Base-by-base conservation (phyloP, 768 basidiomycete species). In the Termitomyces sp. region DNA sequence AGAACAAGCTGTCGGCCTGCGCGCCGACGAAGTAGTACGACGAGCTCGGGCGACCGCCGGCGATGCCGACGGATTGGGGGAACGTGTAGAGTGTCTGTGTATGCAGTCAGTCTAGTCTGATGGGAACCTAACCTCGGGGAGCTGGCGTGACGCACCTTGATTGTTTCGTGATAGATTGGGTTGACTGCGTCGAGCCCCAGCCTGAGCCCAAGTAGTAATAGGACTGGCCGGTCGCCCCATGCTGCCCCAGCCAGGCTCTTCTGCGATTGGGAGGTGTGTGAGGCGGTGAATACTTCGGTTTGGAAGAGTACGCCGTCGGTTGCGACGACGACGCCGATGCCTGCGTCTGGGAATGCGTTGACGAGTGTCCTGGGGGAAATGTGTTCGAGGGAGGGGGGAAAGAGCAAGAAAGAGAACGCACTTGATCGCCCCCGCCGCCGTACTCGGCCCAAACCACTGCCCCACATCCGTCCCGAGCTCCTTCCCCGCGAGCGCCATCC, bases 371-470 rank as follows among this genome's bases (percentile, higher is more conserved):
- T 51, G 5, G 3, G 30, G n/a, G 9, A 22, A 24, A 5, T 6
- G 14, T 26, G 36, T 16, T 18, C 14, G 10, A 8, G 7, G n/a
- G n/a, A 6, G 10, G 32, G 4, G 2, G 7, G 32, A 24, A 0
- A 34, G 12, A 16, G 0, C 30, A 30, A 30, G 5, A 5, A 16
- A 1, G 16, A 4, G 2, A 18, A 51, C 50, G 4, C 1, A 52
- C 37, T 90, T 93, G 75, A 98, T 90, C 12, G 94, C 95, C 37
- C 95, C 95, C 8, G 95, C 95, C n/a, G 96, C 97, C 0, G 92
- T 94, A 68, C 92, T 95, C 0, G 96, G 96, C 0, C 96, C 96
- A 67, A 98, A 98, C 96, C 96, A 98, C 71, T 94, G 90, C 1
- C 96, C 96, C 0, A 98, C 90, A 63, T 94, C 92, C 60, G 91